Conservation (phyloP, 1,284 basidiomycete genomes). For the Rhodotorula sp. region DNA sequence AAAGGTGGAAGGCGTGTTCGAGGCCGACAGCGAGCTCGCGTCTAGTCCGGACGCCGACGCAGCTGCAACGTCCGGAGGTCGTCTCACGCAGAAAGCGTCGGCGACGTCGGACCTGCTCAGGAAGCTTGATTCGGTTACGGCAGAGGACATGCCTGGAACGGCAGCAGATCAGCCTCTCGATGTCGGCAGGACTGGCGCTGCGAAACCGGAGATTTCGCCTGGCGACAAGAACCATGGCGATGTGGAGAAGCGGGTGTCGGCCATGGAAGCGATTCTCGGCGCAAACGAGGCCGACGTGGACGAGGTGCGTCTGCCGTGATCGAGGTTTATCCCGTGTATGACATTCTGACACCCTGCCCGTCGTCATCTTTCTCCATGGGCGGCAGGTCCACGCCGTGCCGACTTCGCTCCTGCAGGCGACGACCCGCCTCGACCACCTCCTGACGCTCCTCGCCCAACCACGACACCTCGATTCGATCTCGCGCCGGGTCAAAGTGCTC, state of each 20-base stretch:
- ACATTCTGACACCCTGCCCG: too few relatives aligned
- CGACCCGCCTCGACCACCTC: conserved; percentile 79
- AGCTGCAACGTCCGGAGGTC: neutral
- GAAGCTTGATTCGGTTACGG: neutral
- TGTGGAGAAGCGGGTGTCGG: conserved; percentile 60
- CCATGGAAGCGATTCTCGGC: conserved; percentile 75
- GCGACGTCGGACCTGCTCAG: conserved; percentile 12
- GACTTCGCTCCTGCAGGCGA: conserved; percentile 73
- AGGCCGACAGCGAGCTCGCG: conserved; percentile 16
- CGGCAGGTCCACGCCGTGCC: conserved; percentile 54
- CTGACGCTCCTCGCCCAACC: conserved; percentile 88
- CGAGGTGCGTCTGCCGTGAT: conserved; percentile 25
- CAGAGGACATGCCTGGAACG: neutral
- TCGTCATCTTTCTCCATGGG: too few relatives aligned
- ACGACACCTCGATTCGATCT: conserved; percentile 93
- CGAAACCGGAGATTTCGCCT: too few relatives aligned
- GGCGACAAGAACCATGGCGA: conserved; percentile 11
- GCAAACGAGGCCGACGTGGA: conserved; percentile 45
- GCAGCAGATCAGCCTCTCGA: neutral
- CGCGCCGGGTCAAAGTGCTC: conserved; percentile 85
- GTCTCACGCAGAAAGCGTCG: conserved; percentile 16
- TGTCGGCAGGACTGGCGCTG: too few relatives aligned
- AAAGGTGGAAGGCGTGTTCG: conserved; percentile 11
- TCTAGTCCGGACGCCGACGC: conserved; percentile 5
- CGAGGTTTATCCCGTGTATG: too few relatives aligned